phyloP scores from a whole-genome alignment of 371 early-diverging fungal genomes.

The Mortierella sp. region DNA sequence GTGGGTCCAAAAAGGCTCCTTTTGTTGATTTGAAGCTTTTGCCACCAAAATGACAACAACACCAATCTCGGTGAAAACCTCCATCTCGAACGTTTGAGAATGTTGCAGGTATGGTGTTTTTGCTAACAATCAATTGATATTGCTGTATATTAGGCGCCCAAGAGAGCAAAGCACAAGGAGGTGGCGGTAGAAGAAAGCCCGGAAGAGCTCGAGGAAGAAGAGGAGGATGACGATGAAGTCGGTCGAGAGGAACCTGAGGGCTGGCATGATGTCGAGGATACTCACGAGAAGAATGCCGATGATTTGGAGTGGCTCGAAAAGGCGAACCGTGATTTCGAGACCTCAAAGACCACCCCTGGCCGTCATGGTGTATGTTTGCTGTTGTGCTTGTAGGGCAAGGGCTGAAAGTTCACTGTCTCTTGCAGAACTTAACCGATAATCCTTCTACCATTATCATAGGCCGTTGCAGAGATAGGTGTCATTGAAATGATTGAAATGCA shows the following conservation, averaged over 20 bases:
- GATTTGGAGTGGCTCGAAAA: conserved; percentile 22
- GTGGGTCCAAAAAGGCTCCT: not conserved
- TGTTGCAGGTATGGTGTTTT: not conserved
- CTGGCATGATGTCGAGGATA: conserved; percentile 19
- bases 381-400: not conserved
- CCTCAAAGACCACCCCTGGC: conserved; percentile 23
- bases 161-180: conserved; percentile 23
- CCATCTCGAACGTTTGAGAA: not conserved
- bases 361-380: conserved; percentile 34
- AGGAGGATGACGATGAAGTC: conserved; percentile 21
- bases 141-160: conserved; percentile 17
- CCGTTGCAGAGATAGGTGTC: conserved; percentile 74
- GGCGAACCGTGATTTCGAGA: conserved; percentile 28
- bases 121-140: not conserved
- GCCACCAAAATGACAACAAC: conserved; percentile 23
- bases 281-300: conserved; percentile 15
- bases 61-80: not conserved
- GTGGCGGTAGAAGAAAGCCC: conserved; percentile 13
- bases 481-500: conserved; percentile 85
- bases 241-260: conserved; percentile 41
- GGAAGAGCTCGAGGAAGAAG: conserved; percentile 18
- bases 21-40: not conserved
- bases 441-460: conserved; percentile 29
- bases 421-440: not conserved
- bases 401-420: not conserved